Base-by-base conservation (phyloP, 2,329 filamentous ascomycete species). In the Fusarium domesticum region DNA sequence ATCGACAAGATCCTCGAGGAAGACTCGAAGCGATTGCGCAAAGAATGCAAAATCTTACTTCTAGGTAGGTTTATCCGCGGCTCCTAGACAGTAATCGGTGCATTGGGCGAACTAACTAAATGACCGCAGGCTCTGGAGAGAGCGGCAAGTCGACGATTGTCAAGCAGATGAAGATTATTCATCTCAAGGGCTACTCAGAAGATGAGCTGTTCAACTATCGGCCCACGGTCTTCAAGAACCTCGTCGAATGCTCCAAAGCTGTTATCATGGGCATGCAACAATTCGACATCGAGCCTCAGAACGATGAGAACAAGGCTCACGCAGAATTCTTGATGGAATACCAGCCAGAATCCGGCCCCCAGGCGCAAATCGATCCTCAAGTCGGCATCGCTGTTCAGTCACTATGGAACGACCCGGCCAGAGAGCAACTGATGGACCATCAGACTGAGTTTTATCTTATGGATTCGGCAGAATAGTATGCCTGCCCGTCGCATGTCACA, bases 121-220 rank as follows among this genome's bases (percentile, higher is more conserved):
- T 16, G n/a, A 32, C 43, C 23, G 56, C 66, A 96, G 93, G 93
- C 56, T 97, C 93, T 55, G 93, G 93, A 56, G 93, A 98, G 74
- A 97, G 92, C 70, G 93, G 93, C 58, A 98, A 98, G 72, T 97
- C 93, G 46, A 98, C 93, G 8, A 97, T 98, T 61, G 93, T 98
- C 58, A 98, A 98, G 71, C 93, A 98, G 77, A 98, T 98, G 93
- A 98, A 97, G 73, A 98, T 98, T 60, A 97, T 98, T 64, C 93
- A 98, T 65, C 86, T 97, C 62, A 96, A 96, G 71, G 93, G 93
- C 49, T 98, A 98, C 70, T 91, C 89, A 10, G 83, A 89, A 57
- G 92, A 97, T 61, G 93, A 98, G 70, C 78, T 97, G 38, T 87
- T 87, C 61, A 85, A 96, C 65, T 97, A 97, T 73, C 87, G 93